Percentiles rank a stretch among this genome's conserved stretches.
phyloP scores from a whole-genome alignment of 352 stramenopile genomes.

The Globisporangium carolinianum region DNA sequence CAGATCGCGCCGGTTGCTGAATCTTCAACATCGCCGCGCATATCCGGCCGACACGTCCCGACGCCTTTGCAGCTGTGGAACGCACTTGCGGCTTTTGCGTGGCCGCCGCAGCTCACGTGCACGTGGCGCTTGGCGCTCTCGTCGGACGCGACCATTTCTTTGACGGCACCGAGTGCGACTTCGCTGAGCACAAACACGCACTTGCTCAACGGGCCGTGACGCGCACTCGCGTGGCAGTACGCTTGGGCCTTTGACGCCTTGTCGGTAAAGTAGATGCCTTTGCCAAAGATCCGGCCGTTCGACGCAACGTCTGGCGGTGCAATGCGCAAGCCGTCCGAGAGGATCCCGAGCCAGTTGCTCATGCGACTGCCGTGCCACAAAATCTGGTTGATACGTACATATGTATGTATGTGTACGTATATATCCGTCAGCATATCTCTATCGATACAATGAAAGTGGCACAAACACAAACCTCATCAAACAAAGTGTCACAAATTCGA shows the following conservation, averaged over 20 bases:
- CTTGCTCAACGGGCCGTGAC: constrained; percentile 10
- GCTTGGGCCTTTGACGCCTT: constrained; percentile 70
- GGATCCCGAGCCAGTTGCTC: constrained; percentile 80
- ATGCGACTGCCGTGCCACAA: constrained; percentile 85
- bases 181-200: constrained; percentile 58
- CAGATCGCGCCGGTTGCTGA: constrained; percentile 42
- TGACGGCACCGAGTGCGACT: constrained; percentile 65
- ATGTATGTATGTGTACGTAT: too few relatives aligned
- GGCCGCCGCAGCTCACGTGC: constrained; percentile 29
- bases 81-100: constrained; percentile 19
- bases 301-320: constrained; percentile 65
- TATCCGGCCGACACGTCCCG: constrained; percentile 50
- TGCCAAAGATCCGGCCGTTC: constrained; percentile 76
- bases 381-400: constrained; percentile 28
- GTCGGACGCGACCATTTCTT: constrained; percentile 46
- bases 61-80: constrained; percentile 67
- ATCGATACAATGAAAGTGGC: background rate
- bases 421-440: too few relatives aligned
- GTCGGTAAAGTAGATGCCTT: constrained; percentile 86
- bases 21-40: constrained; percentile 43
- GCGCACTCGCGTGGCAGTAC: constrained; percentile 48
- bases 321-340: constrained; percentile 74
- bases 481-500: background rate
- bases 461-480: constrained; percentile 3
- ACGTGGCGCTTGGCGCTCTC: constrained; percentile 44